A percentile compares a stretch with the other conserved stretches of the same genome.
Conservation (phyloP, 2,329 filamentous ascomycete genomes). For the Phyllosticta citriasiana region DNA sequence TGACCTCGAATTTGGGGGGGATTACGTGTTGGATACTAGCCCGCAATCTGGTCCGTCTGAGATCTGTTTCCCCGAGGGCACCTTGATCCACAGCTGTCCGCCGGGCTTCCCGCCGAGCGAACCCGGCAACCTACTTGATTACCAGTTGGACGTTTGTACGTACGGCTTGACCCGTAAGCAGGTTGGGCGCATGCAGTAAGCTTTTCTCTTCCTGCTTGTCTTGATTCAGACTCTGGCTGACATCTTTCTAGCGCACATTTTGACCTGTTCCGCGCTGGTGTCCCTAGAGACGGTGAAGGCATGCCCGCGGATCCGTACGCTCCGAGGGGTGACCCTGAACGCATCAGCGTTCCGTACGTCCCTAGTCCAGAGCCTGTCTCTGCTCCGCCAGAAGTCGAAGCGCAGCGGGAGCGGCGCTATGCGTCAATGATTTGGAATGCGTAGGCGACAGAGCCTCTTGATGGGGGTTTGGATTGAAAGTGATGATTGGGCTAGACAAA, state of each 20-base stretch:
- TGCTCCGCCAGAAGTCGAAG: no score
- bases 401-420: no score
- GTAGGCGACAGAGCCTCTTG: no score
- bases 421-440: no score
- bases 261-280: not conserved
- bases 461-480: no score
- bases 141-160: not conserved
- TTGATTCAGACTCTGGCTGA: not conserved
- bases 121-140: not conserved
- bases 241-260: not conserved
- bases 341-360: no score
- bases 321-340: no score
- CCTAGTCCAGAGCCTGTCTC: no score
- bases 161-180: not conserved
- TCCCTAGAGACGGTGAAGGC: no score
- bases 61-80: not conserved
- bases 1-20: not conserved
- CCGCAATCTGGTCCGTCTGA: not conserved
- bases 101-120: not conserved
- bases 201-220: no score
- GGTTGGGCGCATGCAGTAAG: not conserved
- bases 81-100: not conserved
- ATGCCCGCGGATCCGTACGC: no score
- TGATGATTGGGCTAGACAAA: no score
- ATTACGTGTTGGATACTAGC: not conserved